Conservation (phyloP, 768 basidiomycete species). For the Aureoboletus auriporus region DNA sequence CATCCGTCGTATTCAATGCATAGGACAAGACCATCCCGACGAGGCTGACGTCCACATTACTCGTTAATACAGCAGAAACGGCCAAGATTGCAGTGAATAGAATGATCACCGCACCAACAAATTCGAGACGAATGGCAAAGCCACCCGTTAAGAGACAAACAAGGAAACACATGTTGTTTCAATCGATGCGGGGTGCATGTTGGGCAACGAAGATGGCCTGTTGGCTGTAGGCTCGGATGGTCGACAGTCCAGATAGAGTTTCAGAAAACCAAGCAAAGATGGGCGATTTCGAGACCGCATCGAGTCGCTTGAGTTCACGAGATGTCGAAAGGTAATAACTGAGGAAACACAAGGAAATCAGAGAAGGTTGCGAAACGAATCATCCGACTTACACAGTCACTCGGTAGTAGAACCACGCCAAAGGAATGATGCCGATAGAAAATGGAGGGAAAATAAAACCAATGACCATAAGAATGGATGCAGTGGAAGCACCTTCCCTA, state of each 20-base stretch:
- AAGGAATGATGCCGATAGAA: constrained; percentile 66
- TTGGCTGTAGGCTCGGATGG: constrained; percentile 78
- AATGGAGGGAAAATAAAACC: constrained; percentile 80
- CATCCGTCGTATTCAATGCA: constrained; percentile 78
- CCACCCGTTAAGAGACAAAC: constrained; percentile 79
- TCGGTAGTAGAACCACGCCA: constrained; percentile 73
- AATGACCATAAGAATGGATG: constrained; percentile 69
- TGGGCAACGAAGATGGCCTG: constrained; percentile 61
- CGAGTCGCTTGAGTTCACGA: constrained; percentile 83
- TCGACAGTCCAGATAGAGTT: constrained; percentile 68
- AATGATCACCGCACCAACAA: constrained; percentile 79
- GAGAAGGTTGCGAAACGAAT: too few species aligned
- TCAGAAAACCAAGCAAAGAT: constrained; percentile 91
- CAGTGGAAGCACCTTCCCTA: constrained; percentile 56
- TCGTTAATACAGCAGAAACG: constrained; percentile 65
- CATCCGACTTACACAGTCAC: constrained; percentile 66
- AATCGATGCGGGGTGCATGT: constrained; percentile 74
- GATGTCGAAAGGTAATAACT: constrained; percentile 88
- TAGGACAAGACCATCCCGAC: constrained; percentile 87
- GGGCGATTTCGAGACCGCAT: constrained; percentile 85
- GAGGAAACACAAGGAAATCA: neutral
- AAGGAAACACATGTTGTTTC: constrained; percentile 82
- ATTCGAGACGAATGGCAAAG: constrained; percentile 82
- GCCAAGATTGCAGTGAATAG: constrained; percentile 66
- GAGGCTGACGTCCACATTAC: constrained; percentile 79